A percentile compares a stretch with the other conserved stretches of the same genome.
Evolutionary conservation across 306 rosid genomes (phyloP).

Genomic region (Castanea mollissima): DNA sequence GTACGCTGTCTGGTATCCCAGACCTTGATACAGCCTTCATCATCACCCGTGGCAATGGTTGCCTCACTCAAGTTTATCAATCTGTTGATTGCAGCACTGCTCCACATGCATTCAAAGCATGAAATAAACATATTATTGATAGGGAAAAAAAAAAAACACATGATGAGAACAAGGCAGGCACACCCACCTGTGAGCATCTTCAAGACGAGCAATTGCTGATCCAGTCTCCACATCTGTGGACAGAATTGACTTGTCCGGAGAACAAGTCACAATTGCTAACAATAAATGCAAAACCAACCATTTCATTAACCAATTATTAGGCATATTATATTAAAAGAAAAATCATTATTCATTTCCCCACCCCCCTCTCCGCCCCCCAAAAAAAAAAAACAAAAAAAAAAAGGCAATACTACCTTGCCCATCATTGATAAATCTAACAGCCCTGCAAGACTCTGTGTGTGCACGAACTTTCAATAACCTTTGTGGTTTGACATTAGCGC

Average conservation of each 20-base stretch:
- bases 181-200: neutral
- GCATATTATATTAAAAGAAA: no score
- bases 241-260: neutral
- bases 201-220: constrained; percentile 1
- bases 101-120: neutral
- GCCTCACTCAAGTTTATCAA: constrained; percentile 67
- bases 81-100: constrained; percentile 71
- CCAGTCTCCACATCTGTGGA: neutral
- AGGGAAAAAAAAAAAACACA: neutral
- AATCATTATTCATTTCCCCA: no score
- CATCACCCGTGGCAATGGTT: constrained; percentile 89
- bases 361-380: no score
- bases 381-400: no score
- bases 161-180: neutral
- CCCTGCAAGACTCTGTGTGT: neutral
- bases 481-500: neutral
- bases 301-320: no score
- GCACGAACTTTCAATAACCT: neutral
- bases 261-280: neutral
- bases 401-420: neutral
- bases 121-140: neutral
- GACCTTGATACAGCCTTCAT: constrained; percentile 84
- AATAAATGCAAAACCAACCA: no score
- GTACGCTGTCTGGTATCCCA: constrained; percentile 92
- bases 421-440: constrained; percentile 1